Conservation (phyloP, 2,329 filamentous ascomycete species). For the Phaeosphaeria sp. region DNA sequence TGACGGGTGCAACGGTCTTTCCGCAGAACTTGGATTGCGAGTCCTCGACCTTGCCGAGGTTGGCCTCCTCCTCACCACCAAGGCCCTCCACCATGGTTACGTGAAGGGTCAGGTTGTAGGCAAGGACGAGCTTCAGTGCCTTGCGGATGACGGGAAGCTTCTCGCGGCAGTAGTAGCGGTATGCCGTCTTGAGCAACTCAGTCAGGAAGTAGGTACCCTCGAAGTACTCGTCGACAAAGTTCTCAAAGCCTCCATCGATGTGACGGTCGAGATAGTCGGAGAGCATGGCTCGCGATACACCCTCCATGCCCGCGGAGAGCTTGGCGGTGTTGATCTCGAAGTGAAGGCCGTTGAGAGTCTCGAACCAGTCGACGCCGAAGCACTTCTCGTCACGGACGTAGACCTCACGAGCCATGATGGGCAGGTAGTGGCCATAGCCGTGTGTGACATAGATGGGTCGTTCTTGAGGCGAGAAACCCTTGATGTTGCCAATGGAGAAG, state of each 20-base stretch:
- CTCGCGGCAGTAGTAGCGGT: conserved; percentile 90
- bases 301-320: conserved; percentile 87
- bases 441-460: conserved; percentile 90
- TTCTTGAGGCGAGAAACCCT: conserved; percentile 73
- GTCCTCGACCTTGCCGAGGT: conserved; percentile 85
- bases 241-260: conserved; percentile 89
- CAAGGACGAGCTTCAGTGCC: conserved; percentile 90
- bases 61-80: conserved; percentile 77
- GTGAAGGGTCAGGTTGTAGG: conserved; percentile 94
- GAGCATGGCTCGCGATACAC: conserved; percentile 79
- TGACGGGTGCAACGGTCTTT: conserved; percentile 90
- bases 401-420: conserved; percentile 92
- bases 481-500: conserved; percentile 94
- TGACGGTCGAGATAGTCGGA: conserved; percentile 95
- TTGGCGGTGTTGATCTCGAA: conserved; percentile 89
- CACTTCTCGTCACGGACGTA: conserved; percentile 91
- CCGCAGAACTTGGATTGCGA: conserved; percentile 86
- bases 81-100: conserved; percentile 94
- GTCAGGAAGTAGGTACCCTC: conserved; percentile 94
- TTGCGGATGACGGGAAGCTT: conserved; percentile 91
- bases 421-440: conserved; percentile 91
- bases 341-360: conserved; percentile 77
- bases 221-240: conserved; percentile 94
- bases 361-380: conserved; percentile 93
- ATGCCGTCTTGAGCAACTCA: conserved; percentile 93